Conservation (phyloP, 352 stramenopile genomes). For the Pythium brachiatum region DNA sequence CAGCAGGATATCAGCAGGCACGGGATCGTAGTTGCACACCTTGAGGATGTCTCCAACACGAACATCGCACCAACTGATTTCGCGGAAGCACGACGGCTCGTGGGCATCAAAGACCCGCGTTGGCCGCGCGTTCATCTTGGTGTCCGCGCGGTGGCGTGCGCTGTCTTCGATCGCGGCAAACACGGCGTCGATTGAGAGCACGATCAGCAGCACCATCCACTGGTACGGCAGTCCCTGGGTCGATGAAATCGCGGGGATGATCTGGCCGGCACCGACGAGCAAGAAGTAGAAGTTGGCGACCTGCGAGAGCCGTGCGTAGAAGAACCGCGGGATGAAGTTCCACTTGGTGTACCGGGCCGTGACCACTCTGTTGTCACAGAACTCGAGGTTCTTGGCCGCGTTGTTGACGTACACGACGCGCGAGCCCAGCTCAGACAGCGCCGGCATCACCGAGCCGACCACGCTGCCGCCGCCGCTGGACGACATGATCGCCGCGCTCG, state of each 20-base stretch:
- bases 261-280: constrained; percentile 81
- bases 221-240: constrained; percentile 83
- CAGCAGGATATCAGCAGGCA: constrained; percentile 79
- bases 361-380: constrained; percentile 79
- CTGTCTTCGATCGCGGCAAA: constrained; percentile 84
- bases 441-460: constrained; percentile 15
- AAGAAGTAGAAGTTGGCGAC: constrained; percentile 91
- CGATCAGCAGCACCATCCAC: constrained; percentile 82
- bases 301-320: constrained; percentile 83
- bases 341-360: constrained; percentile 88
- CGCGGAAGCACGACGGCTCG: constrained; percentile 41
- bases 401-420: constrained; percentile 78
- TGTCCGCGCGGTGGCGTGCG: constrained; percentile 71
- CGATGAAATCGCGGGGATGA: constrained; percentile 84
- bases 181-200: constrained; percentile 83
- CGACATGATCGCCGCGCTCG: constrained; percentile 13
- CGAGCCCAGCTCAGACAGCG: constrained; percentile 43
- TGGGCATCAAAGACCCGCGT: constrained; percentile 63
- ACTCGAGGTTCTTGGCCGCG: constrained; percentile 52
- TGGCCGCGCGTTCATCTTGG: constrained; percentile 76
- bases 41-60: constrained; percentile 83
- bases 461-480: constrained; percentile 7
- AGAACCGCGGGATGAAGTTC: constrained; percentile 84
- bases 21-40: constrained; percentile 82
- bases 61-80: constrained; percentile 59